Evolutionary conservation across 2,329 filamentous ascomycete species (phyloP), one percentile per base, ranked within the genome.

Genomic region (Pyricularia pennisetigena): DNA sequence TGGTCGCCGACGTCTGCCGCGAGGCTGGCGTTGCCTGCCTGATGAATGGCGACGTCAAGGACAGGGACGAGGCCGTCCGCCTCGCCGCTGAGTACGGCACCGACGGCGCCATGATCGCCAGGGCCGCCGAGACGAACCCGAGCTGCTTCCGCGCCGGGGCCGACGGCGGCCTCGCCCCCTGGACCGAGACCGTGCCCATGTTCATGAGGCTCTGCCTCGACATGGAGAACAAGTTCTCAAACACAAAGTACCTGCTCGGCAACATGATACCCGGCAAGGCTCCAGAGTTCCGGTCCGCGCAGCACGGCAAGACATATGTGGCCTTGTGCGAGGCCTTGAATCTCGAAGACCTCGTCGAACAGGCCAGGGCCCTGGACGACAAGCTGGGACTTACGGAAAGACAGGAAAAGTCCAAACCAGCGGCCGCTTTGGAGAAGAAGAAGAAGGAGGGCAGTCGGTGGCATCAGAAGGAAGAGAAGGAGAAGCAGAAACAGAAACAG

Each of bases 101-200:
- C 6, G 94, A 98, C 75, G 94, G 94, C 6, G 95, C 92, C 70
- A 99, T 99, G 95, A 98, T 99, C 74, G 95, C 95, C 10, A 95
- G 93, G 3, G 86, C 92, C 3, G 95, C 95, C 0, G 95, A 99
- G 81, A 87, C 89, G 71, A 99, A 99, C 75, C 87, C 93, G 3
- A 96, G 92, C 71, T 94, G 91, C 74, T 99, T 99, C 82, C 86
- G 91, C 57, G 77, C 84, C 0, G 79, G 85, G 54, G 85, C 83
- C 0, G 86, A 92, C 59, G 93, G 93, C 12, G 93, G 92, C 1
- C 75, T 89, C 41, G 84, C 87, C 0, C 82, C 85, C 0, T 98
- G 94, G 94, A 81, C 83, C 69, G 89, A 94, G 66, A 88, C 97
- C 1, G 91, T 91, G 3, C 84, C 87, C 71, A 84, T 89, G 71